Conservation (phyloP, 2,329 filamentous ascomycete species). For the Elsinoe batatas region DNA sequence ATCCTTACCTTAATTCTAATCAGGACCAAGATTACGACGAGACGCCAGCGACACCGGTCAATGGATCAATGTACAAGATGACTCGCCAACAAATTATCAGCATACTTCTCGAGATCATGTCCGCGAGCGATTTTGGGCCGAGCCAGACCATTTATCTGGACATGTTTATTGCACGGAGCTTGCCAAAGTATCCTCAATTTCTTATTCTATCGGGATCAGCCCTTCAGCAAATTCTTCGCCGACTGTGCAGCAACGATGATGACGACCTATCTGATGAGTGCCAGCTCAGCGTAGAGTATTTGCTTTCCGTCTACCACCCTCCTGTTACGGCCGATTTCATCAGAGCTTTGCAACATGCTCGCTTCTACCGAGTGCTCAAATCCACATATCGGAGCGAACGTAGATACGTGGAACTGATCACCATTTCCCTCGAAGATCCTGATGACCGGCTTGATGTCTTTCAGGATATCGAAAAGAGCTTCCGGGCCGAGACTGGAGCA, state of each 20-base stretch:
- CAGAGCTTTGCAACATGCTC: slow-evolving; percentile 64
- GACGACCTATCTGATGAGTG: slow-evolving; percentile 80
- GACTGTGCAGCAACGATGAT: slow-evolving; percentile 76
- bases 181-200: slow-evolving; percentile 95
- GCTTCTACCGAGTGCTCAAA: slow-evolving; percentile 87
- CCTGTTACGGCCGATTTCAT: slow-evolving; percentile 69
- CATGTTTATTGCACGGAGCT: slow-evolving; percentile 94
- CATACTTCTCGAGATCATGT: slow-evolving; percentile 87
- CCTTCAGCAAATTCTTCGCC: slow-evolving; percentile 67
- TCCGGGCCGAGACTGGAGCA: slow-evolving; percentile 55
- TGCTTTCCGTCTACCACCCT: slow-evolving; percentile 87
- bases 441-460: slow-evolving; percentile 69
- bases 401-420: slow-evolving; percentile 67
- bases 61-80: slow-evolving; percentile 19
- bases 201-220: slow-evolving; percentile 81
- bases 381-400: slow-evolving; percentile 71
- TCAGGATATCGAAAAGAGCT: slow-evolving; percentile 64
- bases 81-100: slow-evolving; percentile 89
- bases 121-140: slow-evolving; percentile 59
- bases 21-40: slow-evolving; percentile 54
- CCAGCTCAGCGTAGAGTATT: slow-evolving; percentile 91
- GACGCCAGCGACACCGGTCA: slow-evolving; percentile 14
- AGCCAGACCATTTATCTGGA: slow-evolving; percentile 89
- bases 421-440: slow-evolving; percentile 75
- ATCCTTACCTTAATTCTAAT: slow-evolving; percentile 79